Evolutionary conservation across 2,329 filamentous ascomycete genomes (phyloP).

Genomic region (Mollisia scopiformis): DNA sequence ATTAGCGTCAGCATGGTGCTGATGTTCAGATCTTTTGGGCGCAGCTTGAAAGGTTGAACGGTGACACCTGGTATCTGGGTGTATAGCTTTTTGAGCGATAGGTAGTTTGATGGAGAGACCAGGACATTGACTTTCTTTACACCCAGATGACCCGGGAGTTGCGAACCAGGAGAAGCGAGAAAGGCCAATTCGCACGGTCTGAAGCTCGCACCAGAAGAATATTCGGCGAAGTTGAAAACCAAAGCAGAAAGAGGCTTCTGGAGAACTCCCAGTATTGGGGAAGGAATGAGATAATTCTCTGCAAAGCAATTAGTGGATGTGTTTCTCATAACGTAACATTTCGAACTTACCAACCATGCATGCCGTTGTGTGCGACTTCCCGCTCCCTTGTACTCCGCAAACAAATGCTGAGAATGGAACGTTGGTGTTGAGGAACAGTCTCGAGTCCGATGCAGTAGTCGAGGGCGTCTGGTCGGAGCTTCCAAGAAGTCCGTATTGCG

Average conservation of each 20-base stretch:
- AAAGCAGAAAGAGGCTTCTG: slow-evolving; percentile 52
- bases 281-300: slow-evolving; percentile 46
- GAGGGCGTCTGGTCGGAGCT: slow-evolving; percentile 6
- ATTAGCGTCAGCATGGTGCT: slow-evolving; percentile 23
- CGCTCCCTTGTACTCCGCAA: slow-evolving; percentile 64
- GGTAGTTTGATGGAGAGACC: slow-evolving; percentile 23
- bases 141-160: slow-evolving; percentile 1
- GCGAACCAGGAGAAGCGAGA: slow-evolving; percentile 41
- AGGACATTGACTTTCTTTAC: slow-evolving; percentile 19
- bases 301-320: slow-evolving; percentile 34
- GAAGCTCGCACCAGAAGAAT: slow-evolving; percentile 38
- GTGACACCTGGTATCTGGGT: slow-evolving; percentile 17
- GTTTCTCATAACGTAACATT: neutral
- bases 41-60: slow-evolving; percentile 19
- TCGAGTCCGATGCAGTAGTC: slow-evolving; percentile 24
- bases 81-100: slow-evolving; percentile 10
- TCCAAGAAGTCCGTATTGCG: slow-evolving; percentile 14
- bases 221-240: slow-evolving; percentile 58
- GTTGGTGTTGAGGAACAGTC: slow-evolving; percentile 54
- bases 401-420: slow-evolving; percentile 62
- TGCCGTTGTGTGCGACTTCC: slow-evolving; percentile 62
- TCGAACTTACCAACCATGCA: slow-evolving; percentile 43
- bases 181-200: slow-evolving; percentile 57
- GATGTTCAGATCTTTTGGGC: slow-evolving; percentile 21
- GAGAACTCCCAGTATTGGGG: slow-evolving; percentile 43